Evolutionary conservation across 768 basidiomycete genomes (phyloP).

Genomic region (Epithele typhae): DNA sequence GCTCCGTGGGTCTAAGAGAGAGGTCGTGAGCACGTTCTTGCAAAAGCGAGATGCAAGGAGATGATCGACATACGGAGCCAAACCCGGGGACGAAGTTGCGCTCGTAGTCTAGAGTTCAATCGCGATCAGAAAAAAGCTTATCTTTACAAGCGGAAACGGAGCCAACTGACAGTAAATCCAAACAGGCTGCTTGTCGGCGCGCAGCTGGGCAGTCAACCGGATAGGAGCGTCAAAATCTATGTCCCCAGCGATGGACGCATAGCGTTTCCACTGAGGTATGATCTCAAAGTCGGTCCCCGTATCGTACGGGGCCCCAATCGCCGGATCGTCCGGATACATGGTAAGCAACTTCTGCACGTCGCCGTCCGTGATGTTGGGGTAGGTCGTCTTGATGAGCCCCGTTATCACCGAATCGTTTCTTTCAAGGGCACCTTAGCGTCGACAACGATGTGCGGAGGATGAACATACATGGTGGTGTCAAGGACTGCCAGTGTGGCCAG

Average conservation of each 20-base stretch:
- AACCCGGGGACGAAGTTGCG: background rate
- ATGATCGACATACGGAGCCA: background rate
- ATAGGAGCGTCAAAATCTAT: slow-evolving; percentile 10
- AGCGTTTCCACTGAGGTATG: slow-evolving; percentile 12
- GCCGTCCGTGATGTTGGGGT: background rate
- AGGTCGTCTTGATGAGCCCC: background rate
- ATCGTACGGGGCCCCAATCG: slow-evolving; percentile 11
- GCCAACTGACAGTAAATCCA: background rate
- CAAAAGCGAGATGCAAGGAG: no score
- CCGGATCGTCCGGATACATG: slow-evolving; percentile 12
- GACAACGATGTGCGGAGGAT: background rate
- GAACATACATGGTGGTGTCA: background rate
- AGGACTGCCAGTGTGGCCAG: background rate
- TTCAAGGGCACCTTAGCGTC: no score
- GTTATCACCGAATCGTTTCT: no score
- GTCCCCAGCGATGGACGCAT: slow-evolving; percentile 17
- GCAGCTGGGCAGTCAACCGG: background rate
- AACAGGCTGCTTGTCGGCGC: no score
- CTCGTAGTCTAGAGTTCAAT: background rate
- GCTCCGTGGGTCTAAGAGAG: background rate
- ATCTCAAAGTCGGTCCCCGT: slow-evolving; percentile 4
- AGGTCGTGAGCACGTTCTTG: no score
- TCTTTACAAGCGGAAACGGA: no score
- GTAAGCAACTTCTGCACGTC: background rate
- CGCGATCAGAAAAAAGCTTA: no score